These are phyloP conservation scores for Xylaria sp. DNA, from an alignment of 2,329 filamentous ascomycete species.

Conservation along the genomic window DNA sequence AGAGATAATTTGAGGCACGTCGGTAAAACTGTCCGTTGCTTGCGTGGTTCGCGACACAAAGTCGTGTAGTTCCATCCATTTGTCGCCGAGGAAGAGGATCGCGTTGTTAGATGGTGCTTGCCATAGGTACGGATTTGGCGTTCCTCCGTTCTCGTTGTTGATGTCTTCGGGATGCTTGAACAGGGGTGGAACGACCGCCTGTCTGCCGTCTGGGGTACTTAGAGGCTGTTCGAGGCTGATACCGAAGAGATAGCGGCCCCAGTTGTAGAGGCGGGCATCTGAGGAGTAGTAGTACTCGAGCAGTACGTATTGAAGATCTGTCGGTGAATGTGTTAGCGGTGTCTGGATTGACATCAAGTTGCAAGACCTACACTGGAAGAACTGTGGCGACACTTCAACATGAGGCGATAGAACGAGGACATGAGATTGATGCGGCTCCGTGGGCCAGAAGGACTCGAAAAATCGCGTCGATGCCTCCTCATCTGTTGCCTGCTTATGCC, in stretches of 20 bases:
- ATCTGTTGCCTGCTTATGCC: slow-evolving; percentile 52
- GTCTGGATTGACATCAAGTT: background rate
- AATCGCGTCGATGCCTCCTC: slow-evolving; percentile 70
- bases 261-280: slow-evolving; percentile 37
- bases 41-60: slow-evolving; percentile 64
- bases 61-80: slow-evolving; percentile 79
- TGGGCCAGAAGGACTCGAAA: slow-evolving; percentile 83
- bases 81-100: slow-evolving; percentile 74
- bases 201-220: slow-evolving; percentile 55
- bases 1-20: slow-evolving; percentile 38
- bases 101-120: slow-evolving; percentile 80
- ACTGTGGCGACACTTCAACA: slow-evolving; percentile 71
- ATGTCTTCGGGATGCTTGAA: slow-evolving; percentile 24
- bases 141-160: slow-evolving; percentile 28
- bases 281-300: slow-evolving; percentile 72
- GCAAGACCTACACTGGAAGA: slow-evolving; percentile 63
- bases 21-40: slow-evolving; percentile 34
- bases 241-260: slow-evolving; percentile 60
- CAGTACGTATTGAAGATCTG: slow-evolving; percentile 68
- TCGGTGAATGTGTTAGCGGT: background rate
- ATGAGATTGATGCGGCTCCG: slow-evolving; percentile 58
- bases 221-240: slow-evolving; percentile 73
- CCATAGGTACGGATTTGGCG: slow-evolving; percentile 66
- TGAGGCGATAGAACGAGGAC: slow-evolving; percentile 81
- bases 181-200: slow-evolving; percentile 44